These are phyloP conservation scores for Melampsora americana DNA, from an alignment of 1,284 basidiomycete genomes.

Conservation along the genomic window DNA sequence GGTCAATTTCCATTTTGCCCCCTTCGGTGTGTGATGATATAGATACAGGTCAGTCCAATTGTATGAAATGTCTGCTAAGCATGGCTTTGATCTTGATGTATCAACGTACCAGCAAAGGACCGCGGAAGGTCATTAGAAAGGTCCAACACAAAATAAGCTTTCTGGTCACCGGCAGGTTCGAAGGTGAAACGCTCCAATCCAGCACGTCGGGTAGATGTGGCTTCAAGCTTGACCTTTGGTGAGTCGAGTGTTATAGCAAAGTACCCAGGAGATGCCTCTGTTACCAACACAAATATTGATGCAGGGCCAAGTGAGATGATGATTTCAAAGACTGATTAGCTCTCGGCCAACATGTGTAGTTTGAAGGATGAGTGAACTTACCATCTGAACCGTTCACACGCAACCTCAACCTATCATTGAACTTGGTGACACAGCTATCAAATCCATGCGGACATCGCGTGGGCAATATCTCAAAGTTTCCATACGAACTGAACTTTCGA, in stretches of 20 bases:
- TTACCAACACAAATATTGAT: too few species aligned
- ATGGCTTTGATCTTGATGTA: background rate
- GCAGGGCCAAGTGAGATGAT: too few species aligned
- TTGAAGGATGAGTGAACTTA: background rate
- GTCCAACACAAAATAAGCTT: constrained; percentile 56
- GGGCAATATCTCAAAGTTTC: constrained; percentile 9
- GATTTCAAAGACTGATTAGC: background rate
- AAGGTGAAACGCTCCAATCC: background rate
- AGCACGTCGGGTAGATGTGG: constrained; percentile 2
- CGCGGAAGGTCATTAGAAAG: constrained; percentile 62
- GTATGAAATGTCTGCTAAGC: too few species aligned
- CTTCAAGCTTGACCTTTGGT: background rate
- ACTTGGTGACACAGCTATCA: background rate
- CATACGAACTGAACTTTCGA: background rate
- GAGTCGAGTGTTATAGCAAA: background rate
- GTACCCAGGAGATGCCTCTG: constrained; percentile 5
- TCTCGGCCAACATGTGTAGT: too few species aligned
- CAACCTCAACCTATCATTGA: background rate
- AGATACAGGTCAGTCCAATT: background rate
- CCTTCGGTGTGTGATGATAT: background rate
- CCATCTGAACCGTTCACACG: background rate
- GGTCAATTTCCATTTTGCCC: background rate
- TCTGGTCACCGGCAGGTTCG: background rate
- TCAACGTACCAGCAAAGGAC: constrained; percentile 59
- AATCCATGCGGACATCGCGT: background rate